phyloP scores from a whole-genome alignment of 345 rosid species.

The Combretum micranthum region DNA sequence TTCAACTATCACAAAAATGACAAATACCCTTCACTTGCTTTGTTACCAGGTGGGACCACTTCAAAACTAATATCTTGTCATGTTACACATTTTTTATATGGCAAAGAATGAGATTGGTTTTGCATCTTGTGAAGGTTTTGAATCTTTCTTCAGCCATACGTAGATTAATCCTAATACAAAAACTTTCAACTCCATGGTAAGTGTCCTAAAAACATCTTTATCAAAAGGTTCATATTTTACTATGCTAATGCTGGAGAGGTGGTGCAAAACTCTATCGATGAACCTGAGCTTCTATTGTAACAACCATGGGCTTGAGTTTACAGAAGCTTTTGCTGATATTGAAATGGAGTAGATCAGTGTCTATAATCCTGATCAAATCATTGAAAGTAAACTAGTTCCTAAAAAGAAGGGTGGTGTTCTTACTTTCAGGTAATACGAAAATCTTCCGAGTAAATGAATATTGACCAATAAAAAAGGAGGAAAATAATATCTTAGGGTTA shows the following conservation, averaged over 20 bases:
- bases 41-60: too few species aligned
- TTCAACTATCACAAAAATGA: too few species aligned
- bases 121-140: too few species aligned
- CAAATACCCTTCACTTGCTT: too few species aligned
- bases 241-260: constrained; percentile 73
- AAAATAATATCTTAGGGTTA: too few species aligned
- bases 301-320: constrained; percentile 76
- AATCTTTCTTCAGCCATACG: too few species aligned
- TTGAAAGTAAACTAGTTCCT: constrained; percentile 65
- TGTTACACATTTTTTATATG: too few species aligned
- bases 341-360: constrained; percentile 49
- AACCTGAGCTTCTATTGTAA: constrained; percentile 81
- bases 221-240: constrained; percentile 57
- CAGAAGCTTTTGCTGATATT: constrained; percentile 53
- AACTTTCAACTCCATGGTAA: constrained; percentile 23
- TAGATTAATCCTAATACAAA: too few species aligned
- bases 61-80: too few species aligned
- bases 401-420: constrained; percentile 47
- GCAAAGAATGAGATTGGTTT: too few species aligned
- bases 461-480: too few species aligned
- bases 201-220: constrained; percentile 45
- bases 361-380: constrained; percentile 53
- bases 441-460: not conserved
- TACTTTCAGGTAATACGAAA: constrained; percentile 50
- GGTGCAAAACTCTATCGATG: constrained; percentile 43